Evolutionary conservation across 1,284 basidiomycete genomes (phyloP).

Genomic region (Schizophyllum amplum): DNA sequence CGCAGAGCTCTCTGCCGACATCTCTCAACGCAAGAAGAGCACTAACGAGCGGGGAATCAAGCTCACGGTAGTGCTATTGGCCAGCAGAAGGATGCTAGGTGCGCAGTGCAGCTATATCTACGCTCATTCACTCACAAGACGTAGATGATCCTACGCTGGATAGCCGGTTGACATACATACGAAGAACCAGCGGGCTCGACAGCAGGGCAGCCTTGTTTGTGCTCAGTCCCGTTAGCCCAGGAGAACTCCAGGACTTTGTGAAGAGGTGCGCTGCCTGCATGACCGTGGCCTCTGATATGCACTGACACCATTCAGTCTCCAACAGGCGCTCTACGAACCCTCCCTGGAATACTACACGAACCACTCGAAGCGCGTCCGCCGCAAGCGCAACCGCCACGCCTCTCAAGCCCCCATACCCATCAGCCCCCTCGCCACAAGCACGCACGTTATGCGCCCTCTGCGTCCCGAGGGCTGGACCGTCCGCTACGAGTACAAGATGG

Average conservation of each 20-base stretch:
- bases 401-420: conserved; percentile 43
- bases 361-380: conserved; percentile 84
- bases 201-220: conserved; percentile 91
- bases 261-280: conserved; percentile 41
- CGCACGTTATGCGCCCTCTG: conserved; percentile 43
- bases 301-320: conserved; percentile 44
- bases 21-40: conserved; percentile 70
- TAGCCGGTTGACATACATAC: conserved; percentile 74
- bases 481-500: conserved; percentile 96
- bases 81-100: conserved; percentile 80
- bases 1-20: conserved; percentile 67
- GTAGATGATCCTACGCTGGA: conserved; percentile 82
- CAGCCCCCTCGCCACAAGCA: conserved; percentile 33
- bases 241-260: conserved; percentile 82
- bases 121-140: background rate
- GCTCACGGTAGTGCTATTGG: conserved; percentile 91
- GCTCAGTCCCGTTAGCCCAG: conserved; percentile 78
- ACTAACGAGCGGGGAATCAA: conserved; percentile 87
- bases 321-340: conserved; percentile 81
- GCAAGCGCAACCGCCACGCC: conserved; percentile 74
- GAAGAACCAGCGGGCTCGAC: conserved; percentile 83
- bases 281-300: background rate
- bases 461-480: conserved; percentile 89
- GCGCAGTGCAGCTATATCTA: conserved; percentile 15
- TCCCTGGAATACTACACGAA: conserved; percentile 89